A percentile compares a stretch with the other conserved stretches of the same genome.
Conservation (phyloP, 106 monocot species). For the Allium sativum region DNA sequence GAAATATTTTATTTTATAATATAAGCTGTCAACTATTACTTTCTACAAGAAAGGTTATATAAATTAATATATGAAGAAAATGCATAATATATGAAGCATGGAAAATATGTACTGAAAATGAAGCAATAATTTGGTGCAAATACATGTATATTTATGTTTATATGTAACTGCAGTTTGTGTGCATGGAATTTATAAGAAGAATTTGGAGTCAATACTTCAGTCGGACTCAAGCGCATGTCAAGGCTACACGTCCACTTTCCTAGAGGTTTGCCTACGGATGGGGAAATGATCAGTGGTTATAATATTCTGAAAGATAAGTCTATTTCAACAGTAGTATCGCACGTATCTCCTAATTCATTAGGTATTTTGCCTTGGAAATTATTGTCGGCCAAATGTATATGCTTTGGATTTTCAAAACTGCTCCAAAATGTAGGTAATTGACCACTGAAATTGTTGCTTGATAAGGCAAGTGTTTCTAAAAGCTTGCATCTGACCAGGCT, state of each 20-base stretch:
- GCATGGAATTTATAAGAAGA: no score
- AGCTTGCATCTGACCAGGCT: slow-evolving; percentile 39
- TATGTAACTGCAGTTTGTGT: no score
- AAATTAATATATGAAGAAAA: no score
- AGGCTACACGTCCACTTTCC: slow-evolving; percentile 88
- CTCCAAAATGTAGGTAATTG: slow-evolving; percentile 30
- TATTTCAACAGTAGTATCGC: slow-evolving; percentile 34
- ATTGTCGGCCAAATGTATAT: slow-evolving; percentile 36
- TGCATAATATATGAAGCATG: slow-evolving; percentile 83
- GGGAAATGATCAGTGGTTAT: slow-evolving; percentile 76
- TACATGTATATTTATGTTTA: no score
- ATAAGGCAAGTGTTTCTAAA: slow-evolving; percentile 40
- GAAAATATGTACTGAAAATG: no score
- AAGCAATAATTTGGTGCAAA: no score
- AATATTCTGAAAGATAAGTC: no score
- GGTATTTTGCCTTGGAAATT: slow-evolving; percentile 48
- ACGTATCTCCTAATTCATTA: slow-evolving; percentile 28
- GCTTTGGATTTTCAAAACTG: slow-evolving; percentile 23
- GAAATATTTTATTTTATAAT: no score
- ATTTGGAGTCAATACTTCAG: no score
- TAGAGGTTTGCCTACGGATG: slow-evolving; percentile 74
- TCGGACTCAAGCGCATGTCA: no score
- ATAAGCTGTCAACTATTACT: no score
- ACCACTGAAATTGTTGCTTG: slow-evolving; percentile 35
- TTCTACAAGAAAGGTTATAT: no score